Evolutionary conservation across 495 filamentous ascomycete genomes (phyloP).

Genomic region (Penicillium coffeae): DNA sequence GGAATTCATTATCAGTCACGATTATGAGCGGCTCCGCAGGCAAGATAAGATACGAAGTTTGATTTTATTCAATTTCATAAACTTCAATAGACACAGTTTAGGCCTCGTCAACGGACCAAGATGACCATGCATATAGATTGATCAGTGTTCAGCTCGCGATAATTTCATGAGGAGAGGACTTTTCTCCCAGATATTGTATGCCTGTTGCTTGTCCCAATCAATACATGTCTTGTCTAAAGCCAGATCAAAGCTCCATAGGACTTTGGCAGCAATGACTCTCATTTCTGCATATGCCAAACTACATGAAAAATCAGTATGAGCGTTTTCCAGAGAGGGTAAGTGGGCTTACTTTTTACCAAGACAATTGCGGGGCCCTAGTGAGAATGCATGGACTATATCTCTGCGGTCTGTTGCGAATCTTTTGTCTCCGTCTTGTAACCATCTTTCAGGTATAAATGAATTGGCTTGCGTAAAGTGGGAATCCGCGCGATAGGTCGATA

Average conservation of each 20-base stretch:
- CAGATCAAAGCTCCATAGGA: slow-evolving; percentile 54
- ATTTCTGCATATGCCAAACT: slow-evolving; percentile 52
- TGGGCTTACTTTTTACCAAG: slow-evolving; percentile 30
- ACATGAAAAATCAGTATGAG: not conserved
- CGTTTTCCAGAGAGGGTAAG: not conserved
- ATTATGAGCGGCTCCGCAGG: too few species aligned
- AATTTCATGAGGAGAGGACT: slow-evolving; percentile 27
- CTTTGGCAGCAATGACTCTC: slow-evolving; percentile 45
- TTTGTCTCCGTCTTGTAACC: slow-evolving; percentile 25
- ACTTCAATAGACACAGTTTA: too few species aligned
- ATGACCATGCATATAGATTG: not conserved
- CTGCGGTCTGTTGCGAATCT: slow-evolving; percentile 22
- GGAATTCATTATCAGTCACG: too few species aligned
- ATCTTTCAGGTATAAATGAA: slow-evolving; percentile 37
- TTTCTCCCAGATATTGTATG: slow-evolving; percentile 33
- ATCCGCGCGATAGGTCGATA: slow-evolving; percentile 15
- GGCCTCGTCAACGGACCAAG: too few species aligned
- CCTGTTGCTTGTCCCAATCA: slow-evolving; percentile 36
- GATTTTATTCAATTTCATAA: too few species aligned
- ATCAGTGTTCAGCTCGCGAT: slow-evolving; percentile 1
- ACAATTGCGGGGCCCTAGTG: slow-evolving; percentile 36
- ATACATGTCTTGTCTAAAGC: slow-evolving; percentile 25
- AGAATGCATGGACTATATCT: slow-evolving; percentile 22
- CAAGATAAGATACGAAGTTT: too few species aligned
- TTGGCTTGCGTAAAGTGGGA: slow-evolving; percentile 20